Percentiles rank a stretch among this genome's conserved stretches.
These are phyloP conservation scores for Termitomyces sp. DNA, from an alignment of 1,284 basidiomycete genomes.

Conservation along the genomic window DNA sequence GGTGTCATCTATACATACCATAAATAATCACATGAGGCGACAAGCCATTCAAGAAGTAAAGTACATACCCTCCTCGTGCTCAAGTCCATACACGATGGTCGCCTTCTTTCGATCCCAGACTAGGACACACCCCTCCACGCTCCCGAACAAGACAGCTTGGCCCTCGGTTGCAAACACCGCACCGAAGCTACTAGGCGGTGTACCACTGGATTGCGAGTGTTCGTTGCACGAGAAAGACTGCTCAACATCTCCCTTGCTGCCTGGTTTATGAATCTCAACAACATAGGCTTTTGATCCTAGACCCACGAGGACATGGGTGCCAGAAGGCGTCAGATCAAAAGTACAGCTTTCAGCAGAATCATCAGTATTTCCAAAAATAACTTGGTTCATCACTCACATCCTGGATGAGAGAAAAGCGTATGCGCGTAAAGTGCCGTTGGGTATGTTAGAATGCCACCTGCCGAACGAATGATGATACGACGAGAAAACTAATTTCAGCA, in stretches of 20 bases:
- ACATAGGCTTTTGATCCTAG: conserved; percentile 43
- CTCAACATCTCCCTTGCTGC: conserved; percentile 45
- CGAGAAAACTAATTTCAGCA: conserved; percentile 17
- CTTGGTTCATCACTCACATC: conserved; percentile 39
- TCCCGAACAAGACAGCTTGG: conserved; percentile 51
- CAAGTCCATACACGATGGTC: conserved; percentile 47
- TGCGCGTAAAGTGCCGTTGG: conserved; percentile 55
- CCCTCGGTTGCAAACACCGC: conserved; percentile 48
- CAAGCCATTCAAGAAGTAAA: conserved; percentile 1
- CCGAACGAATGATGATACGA: conserved; percentile 7
- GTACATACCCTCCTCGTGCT: conserved; percentile 49
- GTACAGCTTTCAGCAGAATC: conserved; percentile 37
- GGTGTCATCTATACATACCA: conserved; percentile 36
- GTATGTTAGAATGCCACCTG: conserved; percentile 61
- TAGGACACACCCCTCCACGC: conserved; percentile 43
- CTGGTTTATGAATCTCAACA: conserved; percentile 40
- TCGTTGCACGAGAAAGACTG: conserved; percentile 43
- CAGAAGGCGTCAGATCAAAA: conserved; percentile 44
- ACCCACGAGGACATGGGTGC: conserved; percentile 47
- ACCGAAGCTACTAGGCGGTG: conserved; percentile 27
- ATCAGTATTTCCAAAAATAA: conserved; percentile 1
- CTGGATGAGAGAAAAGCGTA: conserved; percentile 50
- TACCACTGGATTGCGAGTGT: conserved; percentile 13
- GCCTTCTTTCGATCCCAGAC: conserved; percentile 56
- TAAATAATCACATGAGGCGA: conserved; percentile 7